Base-by-base conservation (phyloP, 495 filamentous ascomycete species). In the Hamigera avellanea region DNA sequence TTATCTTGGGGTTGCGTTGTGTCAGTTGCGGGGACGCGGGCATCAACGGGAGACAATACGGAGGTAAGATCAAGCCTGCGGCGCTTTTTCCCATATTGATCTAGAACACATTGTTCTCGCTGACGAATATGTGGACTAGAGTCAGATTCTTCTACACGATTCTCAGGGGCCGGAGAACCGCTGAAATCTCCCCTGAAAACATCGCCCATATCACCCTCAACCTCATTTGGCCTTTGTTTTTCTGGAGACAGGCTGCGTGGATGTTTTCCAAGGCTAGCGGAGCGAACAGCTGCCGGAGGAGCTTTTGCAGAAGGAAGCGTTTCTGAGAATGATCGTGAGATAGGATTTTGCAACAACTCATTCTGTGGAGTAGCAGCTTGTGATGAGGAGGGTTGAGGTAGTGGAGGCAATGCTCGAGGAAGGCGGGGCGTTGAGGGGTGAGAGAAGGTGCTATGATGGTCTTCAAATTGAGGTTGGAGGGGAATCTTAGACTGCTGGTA, bases 71-170 rank as follows among this genome's bases (percentile, higher is more conserved):
- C 39, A n/a, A 63, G 31, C 21, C 38, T 52, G 14, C 57, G 52
- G 26, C 67, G 57, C 48, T 72, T 73, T 13, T 46, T 53, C 5
- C 67, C 66, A 2, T 49, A 42, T 16, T 41, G 36, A 32, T 70
- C 65, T 31, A 64, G 31, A 14, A 59, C 26, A 15, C 40, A 29
- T 15, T 49, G 53, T 45, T 57, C 62, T 13, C 44, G 33, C 3
- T 32, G 31, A 17, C 48, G 52, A 19, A 36, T 13, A 13, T 21
- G 36, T 5, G 32, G 21, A 31, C 10, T 15, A n/a, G 25, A 28
- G 17, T 30, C 19, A 25, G 21, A 7, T 2, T 13, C 25, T 14
- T 35, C 33, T 10, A 23, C 19, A 13, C 8, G n/a, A 14, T 17
- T 21, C 18, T 8, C 3, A 25, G 19, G 19, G 6, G 8, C 8